Conservation (phyloP, 1,284 basidiomycete species). For the Papiliotrema nemorosa region DNA sequence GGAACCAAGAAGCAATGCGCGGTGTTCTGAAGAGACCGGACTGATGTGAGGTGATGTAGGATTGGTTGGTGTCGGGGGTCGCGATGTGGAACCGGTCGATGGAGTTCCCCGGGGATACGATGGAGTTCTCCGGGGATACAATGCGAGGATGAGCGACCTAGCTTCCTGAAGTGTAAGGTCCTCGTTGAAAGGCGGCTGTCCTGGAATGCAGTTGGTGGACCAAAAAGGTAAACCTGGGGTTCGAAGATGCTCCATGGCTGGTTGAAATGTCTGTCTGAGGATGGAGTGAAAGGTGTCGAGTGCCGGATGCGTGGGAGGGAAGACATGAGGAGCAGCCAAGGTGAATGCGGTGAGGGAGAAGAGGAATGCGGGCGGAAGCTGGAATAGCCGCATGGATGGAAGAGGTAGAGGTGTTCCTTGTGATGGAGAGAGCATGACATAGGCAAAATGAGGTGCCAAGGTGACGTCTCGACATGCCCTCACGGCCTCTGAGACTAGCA, state of each 20-base stretch:
- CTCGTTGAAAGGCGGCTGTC: slow-evolving; percentile 30
- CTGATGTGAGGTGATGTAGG: slow-evolving; percentile 43
- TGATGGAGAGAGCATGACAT: slow-evolving; percentile 44
- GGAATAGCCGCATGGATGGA: slow-evolving; percentile 42
- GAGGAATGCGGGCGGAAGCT: slow-evolving; percentile 38
- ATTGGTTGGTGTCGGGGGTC: slow-evolving; percentile 42
- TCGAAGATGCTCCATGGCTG: slow-evolving; percentile 38
- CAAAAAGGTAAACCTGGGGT: slow-evolving; percentile 39
- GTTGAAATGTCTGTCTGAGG: slow-evolving; percentile 39
- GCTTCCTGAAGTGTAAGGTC: slow-evolving; percentile 46
- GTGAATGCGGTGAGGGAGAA: slow-evolving; percentile 44
- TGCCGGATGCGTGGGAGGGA: slow-evolving; percentile 33
- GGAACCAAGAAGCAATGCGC: slow-evolving; percentile 37
- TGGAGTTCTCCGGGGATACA: slow-evolving; percentile 44
- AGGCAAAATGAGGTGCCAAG: slow-evolving; percentile 46
- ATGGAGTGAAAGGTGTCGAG: slow-evolving; percentile 35
- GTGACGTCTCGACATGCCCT: slow-evolving; percentile 45
- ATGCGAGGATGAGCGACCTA: slow-evolving; percentile 40
- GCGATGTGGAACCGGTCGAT: slow-evolving; percentile 20
- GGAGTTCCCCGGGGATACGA: slow-evolving; percentile 36
- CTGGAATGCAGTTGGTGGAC: slow-evolving; percentile 31
- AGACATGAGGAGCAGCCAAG: slow-evolving; percentile 43
- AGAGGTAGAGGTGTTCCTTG: slow-evolving; percentile 42
- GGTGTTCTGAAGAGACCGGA: slow-evolving; percentile 40
- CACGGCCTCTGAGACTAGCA: slow-evolving; percentile 44